Base-by-base conservation (phyloP, 257 asterid genomes). In the Salvia miltiorrhiza region DNA sequence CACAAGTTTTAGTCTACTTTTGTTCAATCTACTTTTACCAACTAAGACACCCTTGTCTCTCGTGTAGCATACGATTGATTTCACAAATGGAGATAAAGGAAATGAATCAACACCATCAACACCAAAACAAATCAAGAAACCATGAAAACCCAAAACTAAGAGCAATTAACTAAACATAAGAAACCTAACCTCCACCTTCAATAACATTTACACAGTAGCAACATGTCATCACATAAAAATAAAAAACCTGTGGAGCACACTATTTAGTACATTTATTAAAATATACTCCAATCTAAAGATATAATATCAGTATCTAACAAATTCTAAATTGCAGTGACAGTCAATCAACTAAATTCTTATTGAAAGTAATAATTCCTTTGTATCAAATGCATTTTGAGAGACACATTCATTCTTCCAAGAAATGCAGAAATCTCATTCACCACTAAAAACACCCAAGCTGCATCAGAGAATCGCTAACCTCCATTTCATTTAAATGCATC, bases 401-500 rank as follows among this genome's bases (percentile, higher is more conserved):
- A 10, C 62, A 57, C 37, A 39, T 65, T 7, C 54, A 20, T 61
- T 43, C 48, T 66, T 71, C 49, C 57, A 60, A 30, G 49, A 72
- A 56, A 56, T n/a, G 45, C 65, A 52, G 71, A 39, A 74, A 68
- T 20, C 32, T 52, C 60, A 52, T 37, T 67, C 63, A 49, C 48
- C 67, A 69, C 63, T 33, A 33, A 44, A 60, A 76, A 41, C 44
- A 32, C 16, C 26, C 37, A 13, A 26, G 59, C 58, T 33, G 24
- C 65, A 67, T 50, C 35, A 58, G 24, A 21, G 50, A 48, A 53
- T 37, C 58, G 74, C 96, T 67, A 77, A 94, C 99, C 99, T 94
- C 99, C 97, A 87, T 89, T 70, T 94, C 97, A 82, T 91, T 85
- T 67, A 97, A 85, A 87, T 94, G 99, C 97, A 94, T 83, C 67